phyloP scores from a whole-genome alignment of 1,284 basidiomycete species.

The Ceraceosorus guamensis region DNA sequence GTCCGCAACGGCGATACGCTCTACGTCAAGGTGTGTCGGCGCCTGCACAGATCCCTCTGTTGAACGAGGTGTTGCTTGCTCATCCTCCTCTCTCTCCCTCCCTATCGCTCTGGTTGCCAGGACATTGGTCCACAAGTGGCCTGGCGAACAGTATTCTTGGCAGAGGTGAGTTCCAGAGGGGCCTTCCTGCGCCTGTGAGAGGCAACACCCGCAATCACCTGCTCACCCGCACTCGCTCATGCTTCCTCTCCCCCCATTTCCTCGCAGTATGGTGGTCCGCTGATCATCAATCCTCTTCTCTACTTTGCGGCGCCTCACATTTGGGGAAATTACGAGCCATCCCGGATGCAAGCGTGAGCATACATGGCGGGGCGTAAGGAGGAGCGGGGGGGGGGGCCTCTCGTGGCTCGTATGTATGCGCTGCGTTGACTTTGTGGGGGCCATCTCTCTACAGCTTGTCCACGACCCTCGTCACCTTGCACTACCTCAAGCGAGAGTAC shows the following conservation, averaged over 20 bases:
- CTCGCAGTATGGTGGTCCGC: constrained; percentile 59
- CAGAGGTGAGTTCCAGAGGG: constrained; percentile 16
- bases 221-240: not conserved
- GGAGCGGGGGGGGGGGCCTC: not conserved
- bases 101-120: not conserved
- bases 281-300: constrained; percentile 81
- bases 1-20: constrained; percentile 23
- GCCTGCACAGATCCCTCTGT: not conserved
- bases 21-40: constrained; percentile 25
- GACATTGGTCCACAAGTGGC: constrained; percentile 45
- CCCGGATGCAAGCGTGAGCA: constrained; percentile 65
- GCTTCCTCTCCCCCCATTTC: constrained; percentile 52
- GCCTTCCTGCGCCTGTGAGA: not conserved
- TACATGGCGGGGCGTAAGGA: not conserved
- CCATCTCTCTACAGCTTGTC: not conserved
- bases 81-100: too few relatives aligned
- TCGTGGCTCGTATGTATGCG: not conserved
- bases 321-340: constrained; percentile 65
- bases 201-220: not conserved
- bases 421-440: not conserved
- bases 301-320: constrained; percentile 66
- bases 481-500: constrained; percentile 85
- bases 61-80: too few relatives aligned
- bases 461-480: constrained; percentile 64
- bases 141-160: constrained; percentile 47